A percentile compares a stretch with the other conserved stretches of the same genome.
These are phyloP conservation scores for Galium porrigens DNA, from an alignment of 305 asterid genomes.

Conservation along the genomic window DNA sequence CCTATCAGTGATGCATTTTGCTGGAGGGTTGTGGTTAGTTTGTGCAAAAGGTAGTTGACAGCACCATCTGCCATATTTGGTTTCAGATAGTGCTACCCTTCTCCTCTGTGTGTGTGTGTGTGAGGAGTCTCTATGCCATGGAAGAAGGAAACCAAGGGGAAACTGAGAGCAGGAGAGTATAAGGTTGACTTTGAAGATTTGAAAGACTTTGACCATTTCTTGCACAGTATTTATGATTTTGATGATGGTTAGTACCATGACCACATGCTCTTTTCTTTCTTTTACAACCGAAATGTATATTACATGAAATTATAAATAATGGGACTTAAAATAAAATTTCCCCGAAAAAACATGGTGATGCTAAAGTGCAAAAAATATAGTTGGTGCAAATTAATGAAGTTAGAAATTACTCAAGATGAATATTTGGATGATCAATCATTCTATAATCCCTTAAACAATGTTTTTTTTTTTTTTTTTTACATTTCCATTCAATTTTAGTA, in stretches of 20 bases:
- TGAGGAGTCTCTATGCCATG: neutral
- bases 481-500: too few relatives aligned
- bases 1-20: slow-evolving; percentile 15
- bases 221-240: neutral
- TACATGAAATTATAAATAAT: neutral
- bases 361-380: too few relatives aligned
- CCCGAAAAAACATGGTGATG: too few relatives aligned
- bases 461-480: too few relatives aligned
- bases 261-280: neutral
- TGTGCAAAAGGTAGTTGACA: slow-evolving; percentile 15
- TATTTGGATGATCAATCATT: too few relatives aligned
- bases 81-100: neutral
- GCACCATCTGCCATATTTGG: slow-evolving; percentile 20
- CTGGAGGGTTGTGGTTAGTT: slow-evolving; percentile 9
- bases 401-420: too few relatives aligned
- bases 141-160: neutral
- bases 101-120: neutral
- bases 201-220: neutral
- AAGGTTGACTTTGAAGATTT: neutral
- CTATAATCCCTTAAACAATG: too few relatives aligned
- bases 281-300: neutral
- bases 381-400: too few relatives aligned
- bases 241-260: neutral
- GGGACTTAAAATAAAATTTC: too few relatives aligned
- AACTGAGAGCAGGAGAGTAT: neutral